These are phyloP conservation scores for Dipodascus geniculatus DNA, from an alignment of 805 yeast species.

Conservation along the genomic window DNA sequence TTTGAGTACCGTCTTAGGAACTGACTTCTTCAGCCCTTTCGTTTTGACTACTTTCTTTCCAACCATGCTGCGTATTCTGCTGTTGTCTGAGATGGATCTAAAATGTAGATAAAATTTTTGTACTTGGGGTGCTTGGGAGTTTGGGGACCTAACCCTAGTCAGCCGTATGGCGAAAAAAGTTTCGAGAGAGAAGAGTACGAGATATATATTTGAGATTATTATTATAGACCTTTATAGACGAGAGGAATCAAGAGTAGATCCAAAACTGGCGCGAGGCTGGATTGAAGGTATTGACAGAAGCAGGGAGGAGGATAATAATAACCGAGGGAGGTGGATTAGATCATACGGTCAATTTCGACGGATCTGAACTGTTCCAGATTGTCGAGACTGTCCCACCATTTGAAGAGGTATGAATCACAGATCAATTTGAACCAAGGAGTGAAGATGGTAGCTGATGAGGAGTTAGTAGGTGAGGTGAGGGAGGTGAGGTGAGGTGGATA, in stretches of 20 bases:
- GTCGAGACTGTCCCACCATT: constrained; percentile 85
- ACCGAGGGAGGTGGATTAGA: constrained; percentile 6
- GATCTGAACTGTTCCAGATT: constrained; percentile 39
- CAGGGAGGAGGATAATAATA: not conserved
- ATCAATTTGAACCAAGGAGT: constrained; percentile 98
- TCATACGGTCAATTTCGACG: constrained; percentile 20
- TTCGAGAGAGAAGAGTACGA: not conserved
- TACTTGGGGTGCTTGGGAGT: not conserved
- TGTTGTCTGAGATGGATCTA: not conserved
- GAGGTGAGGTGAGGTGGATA: constrained; percentile 29
- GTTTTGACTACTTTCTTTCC: not conserved
- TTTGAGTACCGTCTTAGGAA: not conserved
- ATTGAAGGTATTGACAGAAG: not conserved
- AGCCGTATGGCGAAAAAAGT: not conserved
- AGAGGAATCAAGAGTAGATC: not conserved
- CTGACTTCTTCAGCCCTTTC: not conserved
- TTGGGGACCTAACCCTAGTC: not conserved
- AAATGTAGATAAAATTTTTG: no score
- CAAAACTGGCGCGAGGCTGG: not conserved
- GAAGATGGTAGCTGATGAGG: constrained; percentile 31
- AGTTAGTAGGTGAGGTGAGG: not conserved
- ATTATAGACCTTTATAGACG: not conserved
- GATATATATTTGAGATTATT: not conserved
- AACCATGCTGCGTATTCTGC: not conserved
- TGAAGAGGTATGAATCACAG: constrained; percentile 78